Base-by-base conservation (phyloP, 140 eudicot species). In the Erigeron philadelphicus region DNA sequence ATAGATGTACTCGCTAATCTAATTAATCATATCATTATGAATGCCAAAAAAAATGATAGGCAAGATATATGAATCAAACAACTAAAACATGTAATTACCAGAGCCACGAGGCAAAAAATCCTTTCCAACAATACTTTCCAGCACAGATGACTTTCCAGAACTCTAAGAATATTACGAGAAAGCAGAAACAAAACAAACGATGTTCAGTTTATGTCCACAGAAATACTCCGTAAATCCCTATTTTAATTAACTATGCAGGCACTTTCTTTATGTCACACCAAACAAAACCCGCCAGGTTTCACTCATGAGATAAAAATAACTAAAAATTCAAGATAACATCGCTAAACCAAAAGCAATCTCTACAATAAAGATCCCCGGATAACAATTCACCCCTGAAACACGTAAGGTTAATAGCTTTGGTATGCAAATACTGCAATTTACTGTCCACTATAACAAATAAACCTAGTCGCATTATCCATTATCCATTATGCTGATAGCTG, bases 31-130 rank as follows among this genome's bases (percentile, higher is more conserved):
- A 72, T 59, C 38, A 62, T 40, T 5, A 47, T 19, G 61, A 35
- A 59, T 55, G 56, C 52, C 47, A 45, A 77, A 5, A 38, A 38
- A 23, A 50, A 31, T 67, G 42, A 18, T 67, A 46, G 21, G 55
- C 48, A 8, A 47, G 47, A 21, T 53, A 31, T 6, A n/a, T 70
- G 45, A 71, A 64, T 64, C 0, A 46, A 19, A 17, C 15, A 54
- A 45, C 17, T 18, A 43, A 49, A 47, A 11, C 21, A 19, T 4
- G 38, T 25, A 50, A 35, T 58, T 76, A 87, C 90, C 95, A 43
- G 90, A 84, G 35, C 90, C 95, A 56, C 95, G 71, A 56, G 95
- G 95, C 72, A 87, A 76, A 75, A 87, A 87, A 79, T 87, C 90
- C 77, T 80, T 79, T 41, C 95, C 90, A 7, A 87, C 90, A 8